phyloP scores from a whole-genome alignment of 2,329 filamentous ascomycete species.

The Ophiostoma montium region DNA sequence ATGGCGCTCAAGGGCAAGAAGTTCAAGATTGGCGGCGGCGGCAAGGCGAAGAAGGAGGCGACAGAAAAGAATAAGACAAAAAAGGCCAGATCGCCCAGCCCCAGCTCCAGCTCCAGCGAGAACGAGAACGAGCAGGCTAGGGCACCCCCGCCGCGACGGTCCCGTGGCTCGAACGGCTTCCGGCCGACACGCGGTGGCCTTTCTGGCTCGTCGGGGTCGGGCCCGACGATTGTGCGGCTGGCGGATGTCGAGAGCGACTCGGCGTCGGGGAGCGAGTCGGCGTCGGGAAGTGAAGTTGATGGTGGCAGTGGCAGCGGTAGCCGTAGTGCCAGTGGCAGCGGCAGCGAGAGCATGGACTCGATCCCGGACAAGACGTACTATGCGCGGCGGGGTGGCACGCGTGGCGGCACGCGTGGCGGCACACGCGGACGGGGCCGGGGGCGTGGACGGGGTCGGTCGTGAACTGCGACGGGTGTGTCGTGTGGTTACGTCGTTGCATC shows the following conservation, averaged over 20 bases:
- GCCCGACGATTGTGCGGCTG: slow-evolving; percentile 22
- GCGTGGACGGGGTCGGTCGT: slow-evolving; percentile 8
- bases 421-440: slow-evolving; percentile 10
- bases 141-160: background rate
- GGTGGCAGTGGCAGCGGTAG: background rate
- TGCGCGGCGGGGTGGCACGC: slow-evolving; percentile 9
- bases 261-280: no score
- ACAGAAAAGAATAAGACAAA: background rate
- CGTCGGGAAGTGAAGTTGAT: background rate
- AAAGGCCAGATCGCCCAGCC: background rate
- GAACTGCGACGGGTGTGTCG: no score
- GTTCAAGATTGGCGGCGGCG: slow-evolving; percentile 29
- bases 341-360: background rate
- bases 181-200: background rate
- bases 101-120: background rate
- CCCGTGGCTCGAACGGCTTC: background rate
- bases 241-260: slow-evolving; percentile 14
- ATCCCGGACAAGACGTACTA: background rate
- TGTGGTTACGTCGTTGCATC: no score
- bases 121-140: background rate
- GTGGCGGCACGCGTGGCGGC: slow-evolving; percentile 1
- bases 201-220: slow-evolving; percentile 1
- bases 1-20: slow-evolving; percentile 39
- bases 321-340: background rate
- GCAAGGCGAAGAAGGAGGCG: background rate